Conservation (phyloP, 306 rosid species). For the Coriaria nepalensis region DNA sequence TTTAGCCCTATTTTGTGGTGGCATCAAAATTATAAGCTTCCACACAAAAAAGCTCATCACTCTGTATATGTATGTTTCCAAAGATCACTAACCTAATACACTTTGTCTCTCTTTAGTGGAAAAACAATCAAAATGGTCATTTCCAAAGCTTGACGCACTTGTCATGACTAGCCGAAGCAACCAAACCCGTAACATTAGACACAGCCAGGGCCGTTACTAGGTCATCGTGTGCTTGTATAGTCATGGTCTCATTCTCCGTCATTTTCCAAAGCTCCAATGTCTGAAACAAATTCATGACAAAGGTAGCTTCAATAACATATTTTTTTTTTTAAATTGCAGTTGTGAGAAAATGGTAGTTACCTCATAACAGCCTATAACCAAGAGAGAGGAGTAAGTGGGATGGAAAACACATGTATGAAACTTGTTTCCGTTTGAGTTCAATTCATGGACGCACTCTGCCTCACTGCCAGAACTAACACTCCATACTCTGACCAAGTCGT, state of each 20-base stretch:
- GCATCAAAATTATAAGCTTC: no score
- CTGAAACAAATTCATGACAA: background rate
- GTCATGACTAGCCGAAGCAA: conserved; percentile 74
- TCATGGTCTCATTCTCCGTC: conserved; percentile 33
- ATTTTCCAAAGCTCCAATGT: conserved; percentile 55
- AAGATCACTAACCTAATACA: no score
- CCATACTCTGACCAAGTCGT: conserved; percentile 55
- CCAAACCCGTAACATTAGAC: conserved; percentile 34
- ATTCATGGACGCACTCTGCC: conserved; percentile 38
- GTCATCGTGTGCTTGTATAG: conserved; percentile 41
- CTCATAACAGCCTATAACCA: conserved; percentile 53
- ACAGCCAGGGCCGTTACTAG: conserved; percentile 52
- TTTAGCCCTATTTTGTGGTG: no score
- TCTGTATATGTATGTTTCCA: no score
- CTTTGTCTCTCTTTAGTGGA: no score
- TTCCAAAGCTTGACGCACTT: conserved; percentile 63
- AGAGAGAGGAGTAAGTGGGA: conserved; percentile 33
- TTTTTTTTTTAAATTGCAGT: background rate
- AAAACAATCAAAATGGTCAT: conserved; percentile 12
- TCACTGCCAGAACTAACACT: conserved; percentile 29
- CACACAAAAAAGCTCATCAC: no score
- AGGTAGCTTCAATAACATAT: background rate
- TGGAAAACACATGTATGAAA: conserved; percentile 54
- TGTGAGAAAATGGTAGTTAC: conserved; percentile 10
- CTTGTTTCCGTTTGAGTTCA: conserved; percentile 29